Evolutionary conservation across 1,139 yeast species (phyloP), one percentile per base, ranked within the genome.

Genomic region (Taphrina wiesneri): DNA sequence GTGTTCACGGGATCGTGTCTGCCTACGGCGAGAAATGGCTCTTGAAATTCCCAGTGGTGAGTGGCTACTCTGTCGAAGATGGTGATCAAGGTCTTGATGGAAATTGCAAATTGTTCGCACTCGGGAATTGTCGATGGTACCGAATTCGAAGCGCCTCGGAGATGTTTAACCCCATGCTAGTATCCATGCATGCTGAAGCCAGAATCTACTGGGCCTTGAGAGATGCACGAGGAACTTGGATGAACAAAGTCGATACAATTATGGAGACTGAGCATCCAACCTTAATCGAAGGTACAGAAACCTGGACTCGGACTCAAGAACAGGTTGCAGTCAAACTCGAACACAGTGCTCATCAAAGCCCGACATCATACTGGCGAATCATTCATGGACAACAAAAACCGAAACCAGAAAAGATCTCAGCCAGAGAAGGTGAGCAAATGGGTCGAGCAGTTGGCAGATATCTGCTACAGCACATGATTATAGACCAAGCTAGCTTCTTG

Each of bases 101-200:
- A 7, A 28, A 49, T 13, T 49, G 54, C n/a, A 49, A 49, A 13
- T 13, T 49, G 36, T 49, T 26, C 26, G 54, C 36, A 6, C 54
- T 49, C 36, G 54, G 54, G 9, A 30, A 49, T 26, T 49, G 54
- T 30, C 36, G 54, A 17, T 49, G 54, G 54, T 49, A 49, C 54
- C 11, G 26, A 19, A 26, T 49, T 19, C 26, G 54, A n/a, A 28
- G 36, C 21, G 36, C 36, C 17, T 28, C 54, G 7, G 23, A 26
- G n/a, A 17, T 28, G 21, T 49, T 49, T 21, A 25, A 25, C 5
- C 21, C 36, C n/a, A 49, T 30, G 54, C 26, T 49, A 17, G 28
- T n/a, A 11, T 17, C 32, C 11, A 49, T 49, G 54, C 54, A 49
- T 17, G 36, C 21, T 9, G 54, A 49, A 49, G 54, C 54, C 26